Percentiles rank a stretch among this genome's conserved stretches.
phyloP scores from a whole-genome alignment of 2,329 filamentous ascomycete species.

The Nectriaceae sp. region DNA sequence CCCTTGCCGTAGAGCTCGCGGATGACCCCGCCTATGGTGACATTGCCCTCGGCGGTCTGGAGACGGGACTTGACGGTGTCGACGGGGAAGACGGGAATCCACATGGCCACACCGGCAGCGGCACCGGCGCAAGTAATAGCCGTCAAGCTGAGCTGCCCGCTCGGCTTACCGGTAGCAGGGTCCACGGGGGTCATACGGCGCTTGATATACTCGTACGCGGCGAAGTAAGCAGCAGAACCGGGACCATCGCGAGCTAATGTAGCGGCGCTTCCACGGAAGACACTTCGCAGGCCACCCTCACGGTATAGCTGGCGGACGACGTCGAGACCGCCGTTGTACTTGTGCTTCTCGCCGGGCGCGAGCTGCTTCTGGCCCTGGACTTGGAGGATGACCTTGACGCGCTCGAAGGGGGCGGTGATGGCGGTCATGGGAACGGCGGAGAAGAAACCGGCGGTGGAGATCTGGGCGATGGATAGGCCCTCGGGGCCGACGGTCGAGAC shows the following conservation, averaged over 20 bases:
- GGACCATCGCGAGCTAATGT: conserved; percentile 93
- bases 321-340: conserved; percentile 83
- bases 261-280: conserved; percentile 88
- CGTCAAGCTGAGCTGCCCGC: conserved; percentile 75
- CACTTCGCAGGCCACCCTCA: conserved; percentile 85
- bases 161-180: conserved; percentile 67
- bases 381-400: conserved; percentile 97
- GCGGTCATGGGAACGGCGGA: conserved; percentile 95
- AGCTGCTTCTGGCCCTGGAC: conserved; percentile 94
- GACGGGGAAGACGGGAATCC: conserved; percentile 97
- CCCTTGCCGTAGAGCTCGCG: conserved; percentile 80
- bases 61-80: conserved; percentile 95
- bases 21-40: conserved; percentile 78
- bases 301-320: conserved; percentile 92
- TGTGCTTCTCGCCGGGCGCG: conserved; percentile 86
- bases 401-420: conserved; percentile 99
- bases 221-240: conserved; percentile 93
- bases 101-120: conserved; percentile 94
- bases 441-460: conserved; percentile 94
- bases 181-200: conserved; percentile 81
- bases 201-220: conserved; percentile 96
- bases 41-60: conserved; percentile 86
- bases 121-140: conserved; percentile 88
- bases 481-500: conserved; percentile 66
- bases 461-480: conserved; percentile 81